A percentile compares a stretch with the other conserved stretches of the same genome.
phyloP scores from a whole-genome alignment of 192 early-diverging fungal species.

The Backusella psychrophila region DNA sequence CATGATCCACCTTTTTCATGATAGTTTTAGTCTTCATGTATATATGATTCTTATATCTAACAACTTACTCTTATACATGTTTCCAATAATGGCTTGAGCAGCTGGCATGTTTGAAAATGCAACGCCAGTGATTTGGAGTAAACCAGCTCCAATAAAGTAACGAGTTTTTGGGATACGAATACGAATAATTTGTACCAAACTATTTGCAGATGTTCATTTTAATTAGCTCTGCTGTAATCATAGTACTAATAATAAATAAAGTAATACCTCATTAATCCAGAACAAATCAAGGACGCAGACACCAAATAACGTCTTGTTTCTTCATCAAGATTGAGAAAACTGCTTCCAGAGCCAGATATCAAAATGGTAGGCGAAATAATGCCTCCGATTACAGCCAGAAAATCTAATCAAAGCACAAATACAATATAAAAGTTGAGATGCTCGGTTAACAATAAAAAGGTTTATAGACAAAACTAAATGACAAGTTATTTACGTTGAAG shows the following conservation, averaged over 20 bases:
- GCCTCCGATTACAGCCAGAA: slow-evolving; percentile 30
- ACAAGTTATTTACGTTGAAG: slow-evolving; percentile 9
- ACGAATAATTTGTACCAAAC: slow-evolving; percentile 45
- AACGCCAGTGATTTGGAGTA: slow-evolving; percentile 53
- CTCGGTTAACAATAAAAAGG: not conserved
- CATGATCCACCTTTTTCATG: slow-evolving; percentile 8
- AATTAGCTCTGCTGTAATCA: not conserved
- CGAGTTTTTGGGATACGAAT: slow-evolving; percentile 38
- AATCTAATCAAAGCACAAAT: not conserved
- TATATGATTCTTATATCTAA: not conserved
- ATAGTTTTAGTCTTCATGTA: not conserved
- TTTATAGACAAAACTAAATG: not conserved
- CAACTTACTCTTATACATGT: slow-evolving; percentile 19
- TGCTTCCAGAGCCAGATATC: slow-evolving; percentile 37
- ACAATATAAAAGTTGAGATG: not conserved
- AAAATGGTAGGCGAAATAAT: slow-evolving; percentile 40
- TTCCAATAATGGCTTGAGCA: slow-evolving; percentile 44
- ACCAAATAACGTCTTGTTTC: slow-evolving; percentile 42
- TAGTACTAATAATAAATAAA: not conserved
- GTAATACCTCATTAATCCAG: slow-evolving; percentile 35
- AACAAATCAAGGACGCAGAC: slow-evolving; percentile 46
- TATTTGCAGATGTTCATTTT: not conserved
- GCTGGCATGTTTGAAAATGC: slow-evolving; percentile 51
- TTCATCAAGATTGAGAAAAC: slow-evolving; percentile 41
- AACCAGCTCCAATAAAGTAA: slow-evolving; percentile 23